Evolutionary conservation across 768 basidiomycete genomes (phyloP).

Genomic region (Mycena alexandri): DNA sequence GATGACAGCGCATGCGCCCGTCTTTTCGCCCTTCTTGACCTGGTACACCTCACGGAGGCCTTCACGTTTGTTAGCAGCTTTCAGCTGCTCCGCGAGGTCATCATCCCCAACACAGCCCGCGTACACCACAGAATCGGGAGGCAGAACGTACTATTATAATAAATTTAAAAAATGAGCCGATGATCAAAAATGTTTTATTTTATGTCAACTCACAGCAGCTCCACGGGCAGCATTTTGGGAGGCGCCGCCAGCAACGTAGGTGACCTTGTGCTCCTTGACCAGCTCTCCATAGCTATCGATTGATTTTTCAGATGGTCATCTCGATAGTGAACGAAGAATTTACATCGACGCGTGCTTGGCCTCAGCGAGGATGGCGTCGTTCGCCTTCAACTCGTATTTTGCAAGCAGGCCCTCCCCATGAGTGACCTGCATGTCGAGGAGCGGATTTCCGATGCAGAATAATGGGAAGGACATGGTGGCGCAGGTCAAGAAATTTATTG

Average conservation of each 20-base stretch:
- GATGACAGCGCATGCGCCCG: constrained; percentile 96
- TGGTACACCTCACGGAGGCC: constrained; percentile 90
- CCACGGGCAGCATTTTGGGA: constrained; percentile 97
- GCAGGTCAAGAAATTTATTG: not conserved
- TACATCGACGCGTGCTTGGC: constrained; percentile 91
- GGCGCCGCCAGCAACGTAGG: constrained; percentile 97
- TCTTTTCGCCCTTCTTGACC: constrained; percentile 88
- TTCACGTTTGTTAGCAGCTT: constrained; percentile 91
- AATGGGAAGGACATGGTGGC: constrained; percentile 60
- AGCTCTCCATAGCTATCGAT: constrained; percentile 87
- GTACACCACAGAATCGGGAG: constrained; percentile 90
- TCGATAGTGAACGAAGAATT: constrained; percentile 40
- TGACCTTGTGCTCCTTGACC: constrained; percentile 77
- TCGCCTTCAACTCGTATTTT: constrained; percentile 92
- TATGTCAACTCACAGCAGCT: constrained; percentile 81
- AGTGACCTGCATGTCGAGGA: constrained; percentile 95
- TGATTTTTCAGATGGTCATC: constrained; percentile 18
- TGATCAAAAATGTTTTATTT: constrained; percentile 13
- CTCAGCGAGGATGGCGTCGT: constrained; percentile 96
- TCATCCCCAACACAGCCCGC: constrained; percentile 96
- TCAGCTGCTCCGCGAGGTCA: constrained; percentile 89
- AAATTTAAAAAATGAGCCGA: not conserved
- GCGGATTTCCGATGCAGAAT: constrained; percentile 95
- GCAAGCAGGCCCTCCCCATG: constrained; percentile 86
- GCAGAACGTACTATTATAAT: constrained; percentile 85